These are phyloP conservation scores for Heteromeles arbutifolia DNA, from an alignment of 306 rosid genomes.

Conservation along the genomic window DNA sequence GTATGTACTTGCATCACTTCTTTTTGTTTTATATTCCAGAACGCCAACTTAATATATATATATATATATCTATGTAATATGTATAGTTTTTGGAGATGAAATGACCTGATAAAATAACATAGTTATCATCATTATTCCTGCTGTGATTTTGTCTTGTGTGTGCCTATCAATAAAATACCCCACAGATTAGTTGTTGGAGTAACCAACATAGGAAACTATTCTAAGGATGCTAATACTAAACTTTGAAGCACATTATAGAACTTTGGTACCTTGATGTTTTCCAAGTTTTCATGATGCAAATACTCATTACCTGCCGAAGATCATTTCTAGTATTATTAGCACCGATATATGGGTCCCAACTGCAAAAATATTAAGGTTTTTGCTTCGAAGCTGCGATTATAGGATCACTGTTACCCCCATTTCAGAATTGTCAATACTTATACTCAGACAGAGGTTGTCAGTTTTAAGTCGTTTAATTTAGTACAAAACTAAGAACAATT, in stretches of 20 bases:
- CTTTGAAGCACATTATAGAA: neutral
- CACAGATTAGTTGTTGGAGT: neutral
- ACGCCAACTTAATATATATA: neutral
- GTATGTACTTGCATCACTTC: conserved; percentile 40
- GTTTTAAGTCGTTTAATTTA: neutral
- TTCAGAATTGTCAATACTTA: neutral
- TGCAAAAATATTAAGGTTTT: too few species aligned
- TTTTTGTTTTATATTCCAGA: conserved; percentile 2
- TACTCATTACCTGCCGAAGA: neutral
- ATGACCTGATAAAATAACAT: neutral
- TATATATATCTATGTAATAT: neutral
- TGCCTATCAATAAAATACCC: neutral
- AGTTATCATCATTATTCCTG: neutral
- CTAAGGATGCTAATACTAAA: neutral
- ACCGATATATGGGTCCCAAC: too few species aligned
- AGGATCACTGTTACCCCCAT: neutral
- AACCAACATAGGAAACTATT: neutral
- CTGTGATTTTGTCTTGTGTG: neutral
- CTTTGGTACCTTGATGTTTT: neutral
- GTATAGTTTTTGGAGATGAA: neutral
- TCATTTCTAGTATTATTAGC: neutral
- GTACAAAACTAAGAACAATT: neutral
- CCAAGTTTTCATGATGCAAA: neutral
- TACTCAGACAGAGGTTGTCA: neutral
- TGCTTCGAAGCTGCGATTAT: too few species aligned